phyloP scores from a whole-genome alignment of 768 basidiomycete genomes.

The Gyrodon lividus region DNA sequence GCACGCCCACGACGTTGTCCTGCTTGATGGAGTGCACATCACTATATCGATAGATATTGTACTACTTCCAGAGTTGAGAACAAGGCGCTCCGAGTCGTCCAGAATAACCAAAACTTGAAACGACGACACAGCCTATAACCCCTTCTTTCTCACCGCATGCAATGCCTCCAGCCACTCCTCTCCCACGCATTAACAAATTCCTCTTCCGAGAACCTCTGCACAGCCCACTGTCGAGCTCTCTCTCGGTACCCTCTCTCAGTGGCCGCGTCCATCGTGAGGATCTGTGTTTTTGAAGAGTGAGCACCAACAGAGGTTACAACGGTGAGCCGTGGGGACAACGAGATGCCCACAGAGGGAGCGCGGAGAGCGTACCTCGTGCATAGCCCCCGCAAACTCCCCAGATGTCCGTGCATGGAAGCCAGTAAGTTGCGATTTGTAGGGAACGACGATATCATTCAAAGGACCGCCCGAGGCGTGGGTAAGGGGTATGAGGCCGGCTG shows the following conservation, averaged over 20 bases:
- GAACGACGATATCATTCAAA: slow-evolving; percentile 85
- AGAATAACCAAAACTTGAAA: too few species aligned
- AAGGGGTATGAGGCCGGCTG: slow-evolving; percentile 90
- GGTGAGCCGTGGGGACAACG: background rate
- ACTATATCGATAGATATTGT: too few species aligned
- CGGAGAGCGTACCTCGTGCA: slow-evolving; percentile 47
- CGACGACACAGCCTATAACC: too few species aligned
- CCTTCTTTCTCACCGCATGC: slow-evolving; percentile 5
- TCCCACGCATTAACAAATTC: slow-evolving; percentile 81
- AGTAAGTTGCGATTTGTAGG: slow-evolving; percentile 67
- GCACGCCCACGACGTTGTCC: too few species aligned
- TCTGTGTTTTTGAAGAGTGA: slow-evolving; percentile 9
- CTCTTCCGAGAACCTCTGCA: slow-evolving; percentile 69
- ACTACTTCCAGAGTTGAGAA: too few species aligned
- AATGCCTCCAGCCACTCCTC: slow-evolving; percentile 55
- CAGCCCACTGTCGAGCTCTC: slow-evolving; percentile 70
- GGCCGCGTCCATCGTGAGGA: slow-evolving; percentile 50
- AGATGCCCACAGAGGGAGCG: background rate
- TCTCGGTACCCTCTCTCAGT: slow-evolving; percentile 62
- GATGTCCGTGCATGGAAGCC: slow-evolving; percentile 80
- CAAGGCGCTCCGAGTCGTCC: too few species aligned
- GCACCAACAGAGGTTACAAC: too few species aligned
- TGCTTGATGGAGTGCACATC: too few species aligned
- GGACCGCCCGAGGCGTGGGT: slow-evolving; percentile 94
- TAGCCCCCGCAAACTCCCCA: slow-evolving; percentile 61